A percentile compares a stretch with the other conserved stretches of the same genome.
Evolutionary conservation across 169 alveolate genomes (phyloP).

Genomic region (Ichthyophthirius multifiliis): DNA sequence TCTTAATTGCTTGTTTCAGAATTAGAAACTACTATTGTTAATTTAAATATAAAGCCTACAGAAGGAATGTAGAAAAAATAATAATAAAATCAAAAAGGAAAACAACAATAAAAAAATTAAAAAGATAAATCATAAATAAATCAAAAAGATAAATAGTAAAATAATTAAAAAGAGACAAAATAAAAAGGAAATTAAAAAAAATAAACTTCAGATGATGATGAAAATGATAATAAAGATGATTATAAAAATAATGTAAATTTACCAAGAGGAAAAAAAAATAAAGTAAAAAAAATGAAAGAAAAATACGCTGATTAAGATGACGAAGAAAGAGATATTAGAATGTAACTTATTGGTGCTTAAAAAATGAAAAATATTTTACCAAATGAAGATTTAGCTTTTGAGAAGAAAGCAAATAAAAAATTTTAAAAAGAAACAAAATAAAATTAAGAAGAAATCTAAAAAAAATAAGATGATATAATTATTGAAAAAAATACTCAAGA

Average conservation of each 20-base stretch:
- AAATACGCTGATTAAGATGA: constrained; percentile 84
- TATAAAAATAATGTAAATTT: constrained; percentile 25
- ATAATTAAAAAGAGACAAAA: constrained; percentile 9
- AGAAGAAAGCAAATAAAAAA: neutral
- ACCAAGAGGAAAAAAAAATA: constrained; percentile 72
- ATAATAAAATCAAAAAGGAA: neutral
- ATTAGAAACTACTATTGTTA: constrained; percentile 1
- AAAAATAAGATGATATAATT: neutral
- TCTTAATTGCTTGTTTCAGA: no score
- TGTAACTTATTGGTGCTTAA: constrained; percentile 79
- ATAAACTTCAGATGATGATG: constrained; percentile 13
- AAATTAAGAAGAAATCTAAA: neutral
- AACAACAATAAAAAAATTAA: neutral
- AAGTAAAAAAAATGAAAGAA: constrained; percentile 68
- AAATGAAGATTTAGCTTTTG: neutral
- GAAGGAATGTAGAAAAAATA: neutral
- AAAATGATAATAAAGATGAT: constrained; percentile 17
- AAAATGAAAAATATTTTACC: constrained; percentile 55
- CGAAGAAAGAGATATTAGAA: constrained; percentile 74
- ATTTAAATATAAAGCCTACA: neutral
- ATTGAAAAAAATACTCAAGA: neutral
- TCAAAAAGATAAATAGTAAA: neutral
- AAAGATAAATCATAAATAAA: neutral
- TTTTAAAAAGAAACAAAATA: constrained; percentile 28
- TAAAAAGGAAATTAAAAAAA: constrained; percentile 12